phyloP scores from a whole-genome alignment of 768 basidiomycete genomes.

The Hypholoma fasciculare region DNA sequence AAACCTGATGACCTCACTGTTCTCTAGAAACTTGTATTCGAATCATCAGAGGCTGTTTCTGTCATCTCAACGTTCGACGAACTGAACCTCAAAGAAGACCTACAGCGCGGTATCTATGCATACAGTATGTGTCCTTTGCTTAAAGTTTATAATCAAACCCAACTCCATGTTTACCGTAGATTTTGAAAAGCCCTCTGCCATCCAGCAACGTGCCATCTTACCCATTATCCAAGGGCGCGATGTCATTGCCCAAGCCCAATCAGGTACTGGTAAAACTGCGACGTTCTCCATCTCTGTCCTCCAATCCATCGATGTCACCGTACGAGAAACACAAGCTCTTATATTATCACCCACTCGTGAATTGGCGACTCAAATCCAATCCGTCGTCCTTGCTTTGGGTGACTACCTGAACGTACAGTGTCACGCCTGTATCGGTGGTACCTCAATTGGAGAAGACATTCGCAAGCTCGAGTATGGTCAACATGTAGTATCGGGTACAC shows the following conservation, averaged over 20 bases:
- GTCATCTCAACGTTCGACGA: conserved; percentile 91
- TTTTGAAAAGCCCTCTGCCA: conserved; percentile 98
- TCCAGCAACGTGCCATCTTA: conserved; percentile 96
- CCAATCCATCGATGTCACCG: conserved; percentile 93
- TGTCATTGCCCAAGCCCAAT: conserved; percentile 99
- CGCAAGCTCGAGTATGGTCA: conserved; percentile 96
- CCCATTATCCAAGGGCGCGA: conserved; percentile 95
- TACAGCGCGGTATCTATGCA: conserved; percentile 95
- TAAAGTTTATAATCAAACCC: not conserved
- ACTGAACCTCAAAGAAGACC: conserved; percentile 90
- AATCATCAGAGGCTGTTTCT: conserved; percentile 90
- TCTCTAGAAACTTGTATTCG: conserved; percentile 85
- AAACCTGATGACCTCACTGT: not conserved
- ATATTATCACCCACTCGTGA: conserved; percentile 98
- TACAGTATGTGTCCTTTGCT: conserved; percentile 65
- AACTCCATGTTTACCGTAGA: conserved; percentile 35
- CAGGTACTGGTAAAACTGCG: conserved; percentile 99
- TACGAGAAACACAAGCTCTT: conserved; percentile 94
- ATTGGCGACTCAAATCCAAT: conserved; percentile 98
- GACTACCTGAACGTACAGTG: conserved; percentile 99
- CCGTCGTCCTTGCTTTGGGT: conserved; percentile 91
- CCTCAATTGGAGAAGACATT: conserved; percentile 96
- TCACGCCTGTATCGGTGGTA: conserved; percentile 97
- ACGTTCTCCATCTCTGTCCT: conserved; percentile 98
- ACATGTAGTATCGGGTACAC: conserved; percentile 96